Percentiles rank a stretch among this genome's conserved stretches.
Conservation (phyloP, 2,329 filamentous ascomycete genomes). For the Ophiocordyceps sinensis region DNA sequence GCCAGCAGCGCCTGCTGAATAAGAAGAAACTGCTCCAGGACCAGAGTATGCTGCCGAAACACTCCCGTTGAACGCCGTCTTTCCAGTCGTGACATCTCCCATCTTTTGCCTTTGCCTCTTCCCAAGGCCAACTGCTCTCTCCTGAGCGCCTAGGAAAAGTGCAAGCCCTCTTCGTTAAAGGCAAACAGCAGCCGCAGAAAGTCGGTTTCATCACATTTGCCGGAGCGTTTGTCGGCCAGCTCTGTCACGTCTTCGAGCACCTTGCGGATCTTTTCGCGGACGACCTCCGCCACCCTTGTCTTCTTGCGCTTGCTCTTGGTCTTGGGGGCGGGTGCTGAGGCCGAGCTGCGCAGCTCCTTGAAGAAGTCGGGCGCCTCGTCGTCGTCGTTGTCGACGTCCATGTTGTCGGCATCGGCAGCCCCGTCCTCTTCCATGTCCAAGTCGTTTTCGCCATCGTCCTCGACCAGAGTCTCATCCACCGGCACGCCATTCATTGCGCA, state of each 20-base stretch:
- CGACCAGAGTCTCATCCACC: slow-evolving; percentile 51
- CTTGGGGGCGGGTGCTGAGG: slow-evolving; percentile 28
- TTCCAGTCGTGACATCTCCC: not conserved
- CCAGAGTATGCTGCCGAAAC: not conserved
- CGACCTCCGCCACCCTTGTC: slow-evolving; percentile 65
- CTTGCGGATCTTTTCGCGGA: slow-evolving; percentile 75
- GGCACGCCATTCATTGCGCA: slow-evolving; percentile 75
- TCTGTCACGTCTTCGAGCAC: slow-evolving; percentile 71
- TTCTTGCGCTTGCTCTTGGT: slow-evolving; percentile 59
- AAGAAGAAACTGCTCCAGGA: not conserved
- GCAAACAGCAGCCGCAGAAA: slow-evolving; percentile 68
- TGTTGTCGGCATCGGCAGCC: slow-evolving; percentile 28
- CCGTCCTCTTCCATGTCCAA: slow-evolving; percentile 24
- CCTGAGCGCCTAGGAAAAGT: slow-evolving; percentile 52
- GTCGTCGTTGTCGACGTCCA: slow-evolving; percentile 48
- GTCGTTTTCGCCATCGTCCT: slow-evolving; percentile 24
- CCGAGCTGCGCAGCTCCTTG: slow-evolving; percentile 40
- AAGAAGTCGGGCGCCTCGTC: slow-evolving; percentile 78
- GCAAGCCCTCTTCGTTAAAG: slow-evolving; percentile 86
- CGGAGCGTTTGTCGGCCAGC: slow-evolving; percentile 65
- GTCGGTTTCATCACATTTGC: slow-evolving; percentile 84
- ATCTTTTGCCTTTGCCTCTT: not conserved
- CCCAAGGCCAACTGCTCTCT: not conserved
- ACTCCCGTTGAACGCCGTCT: not conserved
- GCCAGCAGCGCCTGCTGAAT: not conserved